phyloP scores from a whole-genome alignment of 306 rosid species.

The Sphenostylis stenocarpa region DNA sequence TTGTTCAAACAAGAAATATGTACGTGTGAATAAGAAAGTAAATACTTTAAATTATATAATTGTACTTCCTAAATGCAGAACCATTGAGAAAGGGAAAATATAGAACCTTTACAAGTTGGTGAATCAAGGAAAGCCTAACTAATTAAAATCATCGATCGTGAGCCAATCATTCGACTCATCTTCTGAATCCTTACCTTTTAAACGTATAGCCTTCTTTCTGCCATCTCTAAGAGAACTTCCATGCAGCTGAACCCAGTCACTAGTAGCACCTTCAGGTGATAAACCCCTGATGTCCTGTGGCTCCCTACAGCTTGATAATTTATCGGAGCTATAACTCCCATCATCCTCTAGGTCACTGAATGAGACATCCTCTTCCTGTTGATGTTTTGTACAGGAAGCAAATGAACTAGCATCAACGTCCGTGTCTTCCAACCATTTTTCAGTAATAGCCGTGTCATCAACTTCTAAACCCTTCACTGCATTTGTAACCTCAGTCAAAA shows the following conservation, averaged over 20 bases:
- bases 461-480: slow-evolving; percentile 47
- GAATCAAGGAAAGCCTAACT: slow-evolving; percentile 30
- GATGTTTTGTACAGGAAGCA: slow-evolving; percentile 43
- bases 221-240: slow-evolving; percentile 41
- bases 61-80: slow-evolving; percentile 31
- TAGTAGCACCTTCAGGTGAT: slow-evolving; percentile 61
- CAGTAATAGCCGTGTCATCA: slow-evolving; percentile 43
- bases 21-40: slow-evolving; percentile 16
- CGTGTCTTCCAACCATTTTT: slow-evolving; percentile 52
- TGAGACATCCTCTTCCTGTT: slow-evolving; percentile 62
- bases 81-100: slow-evolving; percentile 6
- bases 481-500: slow-evolving; percentile 35
- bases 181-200: slow-evolving; percentile 70
- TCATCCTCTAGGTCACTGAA: slow-evolving; percentile 85
- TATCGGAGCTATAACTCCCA: slow-evolving; percentile 53
- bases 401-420: slow-evolving; percentile 43
- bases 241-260: slow-evolving; percentile 81
- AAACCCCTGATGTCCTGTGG: slow-evolving; percentile 43
- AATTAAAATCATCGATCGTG: slow-evolving; percentile 64
- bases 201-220: slow-evolving; percentile 32
- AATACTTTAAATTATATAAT: slow-evolving; percentile 26
- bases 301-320: slow-evolving; percentile 42
- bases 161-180: slow-evolving; percentile 93
- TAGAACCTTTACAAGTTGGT: slow-evolving; percentile 50
- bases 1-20: not conserved